Conservation (phyloP, 2,329 filamentous ascomycete species). For the Rhynchosporium graminicola region DNA sequence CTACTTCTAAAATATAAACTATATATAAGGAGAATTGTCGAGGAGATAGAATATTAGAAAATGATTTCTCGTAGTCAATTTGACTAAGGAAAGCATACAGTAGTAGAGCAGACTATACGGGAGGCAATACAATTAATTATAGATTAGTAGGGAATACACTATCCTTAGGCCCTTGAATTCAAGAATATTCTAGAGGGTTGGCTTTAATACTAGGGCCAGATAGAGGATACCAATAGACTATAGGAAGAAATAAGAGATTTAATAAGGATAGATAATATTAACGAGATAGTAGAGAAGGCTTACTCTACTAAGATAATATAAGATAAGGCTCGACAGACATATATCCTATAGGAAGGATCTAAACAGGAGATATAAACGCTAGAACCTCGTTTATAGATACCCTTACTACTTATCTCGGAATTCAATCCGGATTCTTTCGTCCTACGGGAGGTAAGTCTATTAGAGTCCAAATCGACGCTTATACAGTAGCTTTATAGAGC, state of each 20-base stretch:
- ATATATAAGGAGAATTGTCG: conserved; percentile 27
- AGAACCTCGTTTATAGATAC: too few relatives aligned
- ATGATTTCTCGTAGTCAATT: conserved; percentile 31
- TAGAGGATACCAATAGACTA: conserved; percentile 26
- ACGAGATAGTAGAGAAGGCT: too few relatives aligned
- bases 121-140: conserved; percentile 29
- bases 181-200: conserved; percentile 30
- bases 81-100: conserved; percentile 23
- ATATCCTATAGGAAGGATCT: too few relatives aligned
- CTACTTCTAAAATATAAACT: conserved; percentile 27
- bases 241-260: conserved; percentile 22
- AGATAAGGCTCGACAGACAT: neutral
- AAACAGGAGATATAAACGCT: too few relatives aligned
- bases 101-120: conserved; percentile 31
- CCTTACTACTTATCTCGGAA: neutral
- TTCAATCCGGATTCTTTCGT: too few relatives aligned
- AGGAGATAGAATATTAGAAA: conserved; percentile 30
- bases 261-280: conserved; percentile 20
- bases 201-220: conserved; percentile 30
- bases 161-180: conserved; percentile 31
- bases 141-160: conserved; percentile 13
- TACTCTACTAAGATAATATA: too few relatives aligned
- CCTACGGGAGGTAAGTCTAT: too few relatives aligned
- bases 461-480: too few relatives aligned
- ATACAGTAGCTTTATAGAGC: too few relatives aligned